Evolutionary conservation across 2,329 filamentous ascomycete genomes (phyloP).

Genomic region (Setomelanomma holmii): DNA sequence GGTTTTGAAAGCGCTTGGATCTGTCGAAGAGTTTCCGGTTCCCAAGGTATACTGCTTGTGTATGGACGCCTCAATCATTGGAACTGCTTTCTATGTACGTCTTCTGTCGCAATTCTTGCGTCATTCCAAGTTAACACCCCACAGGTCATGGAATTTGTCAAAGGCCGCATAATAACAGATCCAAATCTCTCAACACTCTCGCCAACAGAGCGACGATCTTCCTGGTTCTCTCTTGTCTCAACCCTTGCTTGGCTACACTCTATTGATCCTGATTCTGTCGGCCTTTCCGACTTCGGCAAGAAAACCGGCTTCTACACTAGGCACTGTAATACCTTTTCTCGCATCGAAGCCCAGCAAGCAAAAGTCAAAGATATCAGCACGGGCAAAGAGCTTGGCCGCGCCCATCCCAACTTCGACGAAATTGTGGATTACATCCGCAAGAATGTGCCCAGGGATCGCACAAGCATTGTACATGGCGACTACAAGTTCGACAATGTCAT

Average conservation of each 20-base stretch:
- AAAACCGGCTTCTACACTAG: slow-evolving; percentile 79
- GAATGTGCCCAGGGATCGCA: slow-evolving; percentile 70
- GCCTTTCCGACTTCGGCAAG: slow-evolving; percentile 76
- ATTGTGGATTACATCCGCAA: slow-evolving; percentile 79
- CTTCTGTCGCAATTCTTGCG: not conserved
- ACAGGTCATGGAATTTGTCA: slow-evolving; percentile 86
- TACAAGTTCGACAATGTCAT: slow-evolving; percentile 76
- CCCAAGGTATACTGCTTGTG: slow-evolving; percentile 85
- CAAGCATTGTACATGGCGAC: slow-evolving; percentile 88
- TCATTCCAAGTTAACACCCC: not conserved
- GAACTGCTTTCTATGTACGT: slow-evolving; percentile 80
- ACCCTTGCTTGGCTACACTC: slow-evolving; percentile 86
- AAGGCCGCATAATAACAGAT: slow-evolving; percentile 91
- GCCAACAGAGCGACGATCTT: slow-evolving; percentile 64
- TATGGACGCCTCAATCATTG: slow-evolving; percentile 78
- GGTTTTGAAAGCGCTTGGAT: slow-evolving; percentile 78
- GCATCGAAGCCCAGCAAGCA: slow-evolving; percentile 80
- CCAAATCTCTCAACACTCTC: slow-evolving; percentile 75
- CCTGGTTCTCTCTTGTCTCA: slow-evolving; percentile 64
- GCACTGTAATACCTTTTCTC: slow-evolving; percentile 81
- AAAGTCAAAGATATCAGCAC: slow-evolving; percentile 76
- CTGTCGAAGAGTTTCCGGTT: slow-evolving; percentile 81
- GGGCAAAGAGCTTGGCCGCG: slow-evolving; percentile 68
- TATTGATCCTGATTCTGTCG: slow-evolving; percentile 70
- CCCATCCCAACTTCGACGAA: slow-evolving; percentile 77